These are phyloP conservation scores for Elsinoe australis DNA, from an alignment of 2,329 filamentous ascomycete genomes.

Conservation along the genomic window DNA sequence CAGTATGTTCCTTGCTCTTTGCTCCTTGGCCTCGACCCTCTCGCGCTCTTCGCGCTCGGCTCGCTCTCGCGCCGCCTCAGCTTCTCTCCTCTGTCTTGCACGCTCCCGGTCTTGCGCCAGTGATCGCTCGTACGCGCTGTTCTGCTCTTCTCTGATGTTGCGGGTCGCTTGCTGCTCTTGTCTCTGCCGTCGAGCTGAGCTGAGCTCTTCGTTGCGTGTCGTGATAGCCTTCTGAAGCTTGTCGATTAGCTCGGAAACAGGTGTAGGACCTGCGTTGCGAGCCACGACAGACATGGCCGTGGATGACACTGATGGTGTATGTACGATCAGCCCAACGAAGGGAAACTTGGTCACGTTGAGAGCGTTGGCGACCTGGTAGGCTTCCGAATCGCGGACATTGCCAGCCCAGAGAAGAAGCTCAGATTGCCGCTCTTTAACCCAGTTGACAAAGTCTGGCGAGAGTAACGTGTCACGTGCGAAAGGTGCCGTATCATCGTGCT, in stretches of 20 bases:
- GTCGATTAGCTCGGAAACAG: slow-evolving; percentile 62
- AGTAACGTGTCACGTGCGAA: slow-evolving; percentile 81
- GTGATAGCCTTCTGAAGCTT: slow-evolving; percentile 67
- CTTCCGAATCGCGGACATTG: slow-evolving; percentile 85
- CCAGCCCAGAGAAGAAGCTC: slow-evolving; percentile 88
- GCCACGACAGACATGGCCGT: slow-evolving; percentile 87
- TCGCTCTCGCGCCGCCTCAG: slow-evolving; percentile 55
- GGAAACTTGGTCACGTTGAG: slow-evolving; percentile 89
- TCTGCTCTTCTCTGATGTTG: slow-evolving; percentile 76
- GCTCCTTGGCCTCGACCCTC: slow-evolving; percentile 54
- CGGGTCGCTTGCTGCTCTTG: slow-evolving; percentile 75
- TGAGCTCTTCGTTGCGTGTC: slow-evolving; percentile 68
- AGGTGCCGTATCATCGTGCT: slow-evolving; percentile 81
- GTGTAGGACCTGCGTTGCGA: slow-evolving; percentile 64
- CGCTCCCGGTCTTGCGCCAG: slow-evolving; percentile 82
- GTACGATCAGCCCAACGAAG: slow-evolving; percentile 75
- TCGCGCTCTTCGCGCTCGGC: slow-evolving; percentile 60
- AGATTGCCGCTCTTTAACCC: slow-evolving; percentile 65
- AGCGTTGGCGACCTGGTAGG: slow-evolving; percentile 83
- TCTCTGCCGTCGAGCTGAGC: slow-evolving; percentile 65
- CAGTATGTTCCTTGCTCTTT: slow-evolving; percentile 45
- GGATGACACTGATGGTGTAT: slow-evolving; percentile 75
- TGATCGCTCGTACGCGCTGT: slow-evolving; percentile 87
- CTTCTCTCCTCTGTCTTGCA: slow-evolving; percentile 66
- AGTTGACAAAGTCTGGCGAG: slow-evolving; percentile 62